Base-by-base conservation (phyloP, 768 basidiomycete species). In the Leccinellum rugosiceps region DNA sequence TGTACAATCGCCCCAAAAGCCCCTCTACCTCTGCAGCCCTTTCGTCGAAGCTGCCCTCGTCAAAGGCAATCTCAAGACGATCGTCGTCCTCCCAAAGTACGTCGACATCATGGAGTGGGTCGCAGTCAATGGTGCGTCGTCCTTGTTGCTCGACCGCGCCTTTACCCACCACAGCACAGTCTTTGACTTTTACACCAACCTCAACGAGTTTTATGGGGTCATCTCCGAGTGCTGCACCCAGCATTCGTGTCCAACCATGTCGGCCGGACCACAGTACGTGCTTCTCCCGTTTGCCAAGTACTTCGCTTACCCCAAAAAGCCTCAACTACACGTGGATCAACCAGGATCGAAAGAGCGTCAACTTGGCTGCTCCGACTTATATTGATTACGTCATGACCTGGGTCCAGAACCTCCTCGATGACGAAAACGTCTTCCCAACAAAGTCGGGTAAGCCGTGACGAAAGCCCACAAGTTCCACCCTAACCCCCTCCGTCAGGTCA, bases 361-460 rank as follows among this genome's bases (percentile, higher is more conserved):
- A 88, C 61, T 80, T 98, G 0, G 87, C 96, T 1, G 96, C 96
- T 14, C 94, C 96, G 6, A 95, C 92, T 1, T 98, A 98, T 74
- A 93, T 98, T 66, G 96, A 98, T 78, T 96, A 92, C 61, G 96
- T 98, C 65, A 94, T 98, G 89, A 93, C 94, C 4, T 94, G 93
- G 79, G 84, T 97, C 26, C 96, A 98, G 72, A 94, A 91, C 68
- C 80, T 96, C 26, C 79, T 98, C 31, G 92, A 98, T 64, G 95
- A 98, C 76, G 94, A 98, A 67, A 87, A 84, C 64, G 85, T 88
- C 54, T 98, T 98, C 79, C 96, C 95, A 6, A 94, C 95, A 10
- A 96, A 97, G 72, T 86, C 90, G n/a, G 92, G 94, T 92, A 66
- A 63, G 83, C 75, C 15, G 4, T 19, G 28, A 26, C 8, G 31